Base-by-base conservation (phyloP, 2,329 filamentous ascomycete genomes). In the Xylariaceae sp. region DNA sequence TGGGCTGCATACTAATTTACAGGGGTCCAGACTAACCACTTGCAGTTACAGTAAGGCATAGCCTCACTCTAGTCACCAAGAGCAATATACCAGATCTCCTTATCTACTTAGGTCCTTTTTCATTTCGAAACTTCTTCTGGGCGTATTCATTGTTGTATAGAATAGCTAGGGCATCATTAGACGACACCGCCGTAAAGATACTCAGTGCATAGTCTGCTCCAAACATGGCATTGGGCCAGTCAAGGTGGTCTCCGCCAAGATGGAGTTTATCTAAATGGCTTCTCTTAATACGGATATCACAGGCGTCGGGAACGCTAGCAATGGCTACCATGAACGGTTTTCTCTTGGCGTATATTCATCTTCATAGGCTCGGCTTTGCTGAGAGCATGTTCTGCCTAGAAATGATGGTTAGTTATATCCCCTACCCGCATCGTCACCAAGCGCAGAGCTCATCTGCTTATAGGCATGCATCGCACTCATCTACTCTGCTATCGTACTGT, bases 261-360 rank as follows among this genome's bases (percentile, higher is more conserved):
- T 72, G 68, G 71, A 66, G 63, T 21, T 56, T 73, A 23, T 69
- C 70, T 44, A 65, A 64, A 65, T 75, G 72, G 69, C 69, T 74
- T 49, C 63, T 68, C 37, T 57, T 71, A 40, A 59, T 66, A 52
- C 68, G 74, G 49, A 42, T 65, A 10, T 62, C 71, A 41, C 74
- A 76, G 64, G 56, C 71, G 16, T 40, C 70, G 43, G 68, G 58
- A 4, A 61, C 67, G n/a, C 60, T 74, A 20, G 57, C 65, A 12
- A 67, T 68, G 9, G 67, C 67, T n/a, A 59, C 56, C 14, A 63
- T 73, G 49, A 74, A 76, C 48, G 74, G 71, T 16, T 74, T 69
- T 47, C 59, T 75, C 43, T 63, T 73, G 2, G 66, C 67, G 21
- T 67, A 66, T 40, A 68, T 74, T 20, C 60, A 68, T 20, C 37